Evolutionary conservation across 441 rosid species (phyloP).

Genomic region (Mallotus repandus): DNA sequence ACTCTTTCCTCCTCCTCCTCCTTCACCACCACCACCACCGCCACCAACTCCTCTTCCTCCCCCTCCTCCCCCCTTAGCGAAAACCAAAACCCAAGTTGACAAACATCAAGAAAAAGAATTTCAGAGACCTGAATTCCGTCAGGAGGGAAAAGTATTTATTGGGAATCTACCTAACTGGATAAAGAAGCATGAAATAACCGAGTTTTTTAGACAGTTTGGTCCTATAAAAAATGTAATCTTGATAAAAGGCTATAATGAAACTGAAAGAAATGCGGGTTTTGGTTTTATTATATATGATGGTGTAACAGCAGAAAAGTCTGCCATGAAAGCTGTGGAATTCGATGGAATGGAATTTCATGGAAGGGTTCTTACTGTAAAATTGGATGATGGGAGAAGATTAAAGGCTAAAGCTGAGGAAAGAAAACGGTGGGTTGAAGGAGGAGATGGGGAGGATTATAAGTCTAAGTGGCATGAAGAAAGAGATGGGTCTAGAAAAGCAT

Average conservation of each 20-base stretch:
- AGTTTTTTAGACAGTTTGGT: constrained; percentile 86
- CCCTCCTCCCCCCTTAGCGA: not conserved
- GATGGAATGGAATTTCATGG: constrained; percentile 95
- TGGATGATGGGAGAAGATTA: constrained; percentile 82
- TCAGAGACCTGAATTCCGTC: constrained; percentile 43
- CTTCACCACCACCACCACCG: constrained; percentile 40
- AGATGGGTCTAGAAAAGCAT: constrained; percentile 53
- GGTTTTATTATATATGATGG: constrained; percentile 76
- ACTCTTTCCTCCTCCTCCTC: constrained; percentile 71
- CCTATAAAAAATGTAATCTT: constrained; percentile 67
- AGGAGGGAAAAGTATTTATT: constrained; percentile 76
- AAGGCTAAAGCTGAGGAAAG: constrained; percentile 64
- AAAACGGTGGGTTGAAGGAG: constrained; percentile 61
- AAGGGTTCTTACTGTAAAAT: constrained; percentile 79
- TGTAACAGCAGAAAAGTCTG: constrained; percentile 51
- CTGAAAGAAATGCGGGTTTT: constrained; percentile 78
- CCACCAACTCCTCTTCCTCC: constrained; percentile 27
- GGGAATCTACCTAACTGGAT: constrained; percentile 91
- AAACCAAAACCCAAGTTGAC: constrained; percentile 16
- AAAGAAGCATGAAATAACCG: constrained; percentile 62
- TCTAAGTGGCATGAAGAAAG: constrained; percentile 89
- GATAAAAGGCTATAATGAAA: constrained; percentile 64
- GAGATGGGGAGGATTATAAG: constrained; percentile 47
- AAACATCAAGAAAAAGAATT: constrained; percentile 30
- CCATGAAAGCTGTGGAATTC: constrained; percentile 78